Conservation (phyloP, 1,139 yeast genomes). For the Saccharomyces hybrid region DNA sequence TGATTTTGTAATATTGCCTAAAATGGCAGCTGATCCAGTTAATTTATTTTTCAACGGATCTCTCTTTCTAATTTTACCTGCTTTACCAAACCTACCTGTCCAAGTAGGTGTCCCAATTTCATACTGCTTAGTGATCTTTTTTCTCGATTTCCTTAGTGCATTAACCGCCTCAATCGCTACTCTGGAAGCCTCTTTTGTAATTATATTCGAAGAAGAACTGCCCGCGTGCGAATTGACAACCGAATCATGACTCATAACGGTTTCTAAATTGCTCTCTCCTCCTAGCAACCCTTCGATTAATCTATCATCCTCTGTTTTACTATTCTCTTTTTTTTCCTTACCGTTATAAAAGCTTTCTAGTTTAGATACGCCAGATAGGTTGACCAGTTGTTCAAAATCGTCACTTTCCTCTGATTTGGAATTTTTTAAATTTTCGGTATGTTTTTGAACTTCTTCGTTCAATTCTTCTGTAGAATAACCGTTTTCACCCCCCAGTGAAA, state of each 20-base stretch:
- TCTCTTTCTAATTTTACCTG: constrained; percentile 47
- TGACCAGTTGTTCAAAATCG: constrained; percentile 49
- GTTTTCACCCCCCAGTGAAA: constrained; percentile 69
- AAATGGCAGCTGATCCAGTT: constrained; percentile 21
- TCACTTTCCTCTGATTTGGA: constrained; percentile 39
- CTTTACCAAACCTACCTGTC: constrained; percentile 88
- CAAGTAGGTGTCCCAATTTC: constrained; percentile 86
- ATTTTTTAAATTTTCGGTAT: constrained; percentile 23
- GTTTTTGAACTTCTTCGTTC: constrained; percentile 29
- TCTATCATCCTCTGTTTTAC: constrained; percentile 44
- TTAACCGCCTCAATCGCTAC: constrained; percentile 74
- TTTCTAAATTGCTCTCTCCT: constrained; percentile 46
- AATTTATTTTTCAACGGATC: constrained; percentile 12
- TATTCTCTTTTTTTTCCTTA: constrained; percentile 43
- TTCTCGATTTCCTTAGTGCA: constrained; percentile 61
- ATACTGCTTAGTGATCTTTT: constrained; percentile 49
- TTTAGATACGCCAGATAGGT: constrained; percentile 41
- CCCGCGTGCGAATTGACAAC: constrained; percentile 50
- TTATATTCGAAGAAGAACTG: constrained; percentile 45
- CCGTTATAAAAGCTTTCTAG: constrained; percentile 43
- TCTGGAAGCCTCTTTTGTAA: constrained; percentile 69
- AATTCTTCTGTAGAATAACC: constrained; percentile 41
- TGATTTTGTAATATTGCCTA: constrained; percentile 19
- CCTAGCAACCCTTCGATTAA: constrained; percentile 76
- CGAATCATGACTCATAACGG: constrained; percentile 68